phyloP scores from a whole-genome alignment of 192 early-diverging fungal species.

The Linnemannia schmuckeri region DNA sequence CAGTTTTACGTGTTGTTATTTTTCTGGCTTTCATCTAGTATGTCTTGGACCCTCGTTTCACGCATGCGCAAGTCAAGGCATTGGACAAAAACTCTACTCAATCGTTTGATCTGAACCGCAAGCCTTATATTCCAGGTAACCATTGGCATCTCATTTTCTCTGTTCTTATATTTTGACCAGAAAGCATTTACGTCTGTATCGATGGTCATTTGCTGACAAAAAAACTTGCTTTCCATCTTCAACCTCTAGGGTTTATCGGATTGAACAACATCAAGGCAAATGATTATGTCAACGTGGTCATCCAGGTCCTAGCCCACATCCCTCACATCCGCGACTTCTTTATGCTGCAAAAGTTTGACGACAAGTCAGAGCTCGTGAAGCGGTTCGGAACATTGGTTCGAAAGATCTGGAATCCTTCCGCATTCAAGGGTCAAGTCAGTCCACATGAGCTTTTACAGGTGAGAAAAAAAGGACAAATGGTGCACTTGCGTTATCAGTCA shows the following conservation, averaged over 20 bases:
- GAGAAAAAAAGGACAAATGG: background rate
- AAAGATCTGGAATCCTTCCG: constrained; percentile 93
- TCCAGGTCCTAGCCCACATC: constrained; percentile 91
- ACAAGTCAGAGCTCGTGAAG: constrained; percentile 72
- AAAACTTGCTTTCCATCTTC: background rate
- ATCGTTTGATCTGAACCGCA: constrained; percentile 88
- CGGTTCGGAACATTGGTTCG: constrained; percentile 84
- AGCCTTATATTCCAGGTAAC: constrained; percentile 84
- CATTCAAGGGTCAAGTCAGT: constrained; percentile 95
- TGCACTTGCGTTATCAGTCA: background rate
- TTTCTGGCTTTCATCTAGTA: constrained; percentile 62
- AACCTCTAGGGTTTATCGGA: constrained; percentile 83
- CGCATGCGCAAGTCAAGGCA: constrained; percentile 69
- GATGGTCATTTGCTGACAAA: background rate
- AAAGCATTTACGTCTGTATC: background rate
- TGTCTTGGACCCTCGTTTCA: constrained; percentile 86
- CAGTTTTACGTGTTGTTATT: no score
- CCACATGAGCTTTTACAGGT: constrained; percentile 96
- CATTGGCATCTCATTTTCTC: background rate
- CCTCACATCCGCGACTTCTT: constrained; percentile 88
- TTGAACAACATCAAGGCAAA: constrained; percentile 96
- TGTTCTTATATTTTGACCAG: no score
- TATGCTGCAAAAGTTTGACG: constrained; percentile 71
- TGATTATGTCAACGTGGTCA: constrained; percentile 93
- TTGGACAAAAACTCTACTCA: constrained; percentile 73